A percentile compares a stretch with the other conserved stretches of the same genome.
phyloP scores from a whole-genome alignment of 495 filamentous ascomycete species.

The Amphirosellinia nigrospora region DNA sequence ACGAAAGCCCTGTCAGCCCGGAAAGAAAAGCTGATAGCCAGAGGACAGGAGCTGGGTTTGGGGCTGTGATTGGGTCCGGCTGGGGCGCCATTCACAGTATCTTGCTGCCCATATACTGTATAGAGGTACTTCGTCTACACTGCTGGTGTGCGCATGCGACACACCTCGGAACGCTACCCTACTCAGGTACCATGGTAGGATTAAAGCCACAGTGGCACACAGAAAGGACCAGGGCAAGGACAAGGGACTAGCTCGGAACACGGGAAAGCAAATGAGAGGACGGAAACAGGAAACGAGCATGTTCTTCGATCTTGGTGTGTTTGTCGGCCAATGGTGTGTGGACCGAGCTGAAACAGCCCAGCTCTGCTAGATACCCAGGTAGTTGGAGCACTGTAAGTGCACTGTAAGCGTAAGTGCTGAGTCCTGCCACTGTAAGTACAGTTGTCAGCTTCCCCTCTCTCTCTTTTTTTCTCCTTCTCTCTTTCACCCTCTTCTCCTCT shows the following conservation, averaged over 20 bases:
- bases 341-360: conserved; percentile 10
- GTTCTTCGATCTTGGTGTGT: conserved; percentile 10
- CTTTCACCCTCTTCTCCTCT: not conserved
- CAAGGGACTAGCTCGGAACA: conserved; percentile 1
- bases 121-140: too few species aligned
- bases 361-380: not conserved
- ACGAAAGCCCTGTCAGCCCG: conserved; percentile 7
- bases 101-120: too few species aligned
- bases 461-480: not conserved
- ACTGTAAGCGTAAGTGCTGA: not conserved
- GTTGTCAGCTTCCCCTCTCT: conserved; percentile 13
- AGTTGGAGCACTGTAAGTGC: too few species aligned
- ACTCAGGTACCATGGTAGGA: not conserved
- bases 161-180: not conserved
- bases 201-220: not conserved
- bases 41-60: conserved; percentile 11
- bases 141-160: not conserved
- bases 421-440: not conserved
- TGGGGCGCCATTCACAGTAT: too few species aligned
- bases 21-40: conserved; percentile 13
- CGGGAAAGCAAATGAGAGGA: conserved; percentile 14
- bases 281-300: conserved; percentile 13
- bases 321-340: not conserved
- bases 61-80: conserved; percentile 6
- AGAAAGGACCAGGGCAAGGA: not conserved